These are phyloP conservation scores for Anthracocystis setariae DNA, from an alignment of 1,284 basidiomycete genomes.

Conservation along the genomic window DNA sequence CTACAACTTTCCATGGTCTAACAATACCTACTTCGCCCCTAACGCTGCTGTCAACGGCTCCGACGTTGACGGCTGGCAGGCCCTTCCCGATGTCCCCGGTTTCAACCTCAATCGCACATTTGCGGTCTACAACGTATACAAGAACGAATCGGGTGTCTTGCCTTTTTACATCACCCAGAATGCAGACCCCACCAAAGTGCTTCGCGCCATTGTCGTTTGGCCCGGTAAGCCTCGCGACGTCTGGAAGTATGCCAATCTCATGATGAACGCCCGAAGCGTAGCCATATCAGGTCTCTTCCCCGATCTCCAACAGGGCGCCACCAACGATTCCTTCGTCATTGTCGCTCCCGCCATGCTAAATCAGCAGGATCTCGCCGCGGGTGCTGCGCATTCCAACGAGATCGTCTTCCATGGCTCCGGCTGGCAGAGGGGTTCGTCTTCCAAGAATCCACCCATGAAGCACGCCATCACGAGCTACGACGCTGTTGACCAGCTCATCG, in stretches of 20 bases:
- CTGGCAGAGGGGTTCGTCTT: constrained; percentile 56
- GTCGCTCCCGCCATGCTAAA: constrained; percentile 39
- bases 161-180: constrained; percentile 55
- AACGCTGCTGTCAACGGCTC: constrained; percentile 27
- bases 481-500: constrained; percentile 51
- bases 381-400: constrained; percentile 39
- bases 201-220: constrained; percentile 46
- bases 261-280: constrained; percentile 48
- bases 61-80: constrained; percentile 69
- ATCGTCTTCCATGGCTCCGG: constrained; percentile 37
- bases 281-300: constrained; percentile 28
- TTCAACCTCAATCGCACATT: constrained; percentile 50
- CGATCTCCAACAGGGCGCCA: constrained; percentile 14
- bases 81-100: constrained; percentile 28
- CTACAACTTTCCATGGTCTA: constrained; percentile 33
- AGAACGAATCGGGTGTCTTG: constrained; percentile 46
- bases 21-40: constrained; percentile 18
- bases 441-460: constrained; percentile 44
- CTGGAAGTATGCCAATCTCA: constrained; percentile 61
- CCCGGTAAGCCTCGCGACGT: constrained; percentile 59
- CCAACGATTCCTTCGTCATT: constrained; percentile 41
- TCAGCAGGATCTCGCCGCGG: constrained; percentile 40
- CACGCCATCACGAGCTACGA: constrained; percentile 50
- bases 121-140: constrained; percentile 29
- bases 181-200: constrained; percentile 36